Evolutionary conservation across 1,139 yeast species (phyloP).

Genomic region (Geotrichum restrictum): DNA sequence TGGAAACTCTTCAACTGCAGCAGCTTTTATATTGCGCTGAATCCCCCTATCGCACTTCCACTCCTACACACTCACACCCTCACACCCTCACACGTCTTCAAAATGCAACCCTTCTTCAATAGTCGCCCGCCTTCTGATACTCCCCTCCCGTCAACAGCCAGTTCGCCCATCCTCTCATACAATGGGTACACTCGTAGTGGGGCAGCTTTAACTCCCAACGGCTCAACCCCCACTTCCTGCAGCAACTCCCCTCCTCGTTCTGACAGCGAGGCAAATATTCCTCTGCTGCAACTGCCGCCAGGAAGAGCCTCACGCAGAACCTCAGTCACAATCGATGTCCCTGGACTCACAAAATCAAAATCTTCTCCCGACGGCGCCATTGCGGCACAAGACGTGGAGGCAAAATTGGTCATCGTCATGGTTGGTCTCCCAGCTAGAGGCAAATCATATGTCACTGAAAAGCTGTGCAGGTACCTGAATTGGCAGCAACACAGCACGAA

Average conservation of each 20-base stretch:
- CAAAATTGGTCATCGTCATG: slow-evolving; percentile 88
- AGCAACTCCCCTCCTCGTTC: too few species aligned
- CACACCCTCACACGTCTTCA: not conserved
- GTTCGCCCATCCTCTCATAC: not conserved
- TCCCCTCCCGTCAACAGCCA: slow-evolving; percentile 2
- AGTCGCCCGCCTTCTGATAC: slow-evolving; percentile 18
- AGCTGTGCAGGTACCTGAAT: slow-evolving; percentile 78
- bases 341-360: slow-evolving; percentile 84
- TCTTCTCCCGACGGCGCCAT: slow-evolving; percentile 80
- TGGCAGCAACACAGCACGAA: slow-evolving; percentile 89
- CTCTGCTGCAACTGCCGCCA: slow-evolving; percentile 1
- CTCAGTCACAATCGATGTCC: slow-evolving; percentile 83
- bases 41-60: too few species aligned
- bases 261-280: not conserved
- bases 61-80: too few species aligned
- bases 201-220: slow-evolving; percentile 5
- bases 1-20: too few species aligned
- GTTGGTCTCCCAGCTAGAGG: slow-evolving; percentile 94
- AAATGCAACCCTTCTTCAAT: slow-evolving; percentile 1
- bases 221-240: not conserved
- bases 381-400: slow-evolving; percentile 66
- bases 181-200: not conserved
- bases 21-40: too few species aligned
- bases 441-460: slow-evolving; percentile 86
- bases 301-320: slow-evolving; percentile 32